phyloP scores from a whole-genome alignment of 2,329 filamentous ascomycete species.

The Colletotrichum salicis region DNA sequence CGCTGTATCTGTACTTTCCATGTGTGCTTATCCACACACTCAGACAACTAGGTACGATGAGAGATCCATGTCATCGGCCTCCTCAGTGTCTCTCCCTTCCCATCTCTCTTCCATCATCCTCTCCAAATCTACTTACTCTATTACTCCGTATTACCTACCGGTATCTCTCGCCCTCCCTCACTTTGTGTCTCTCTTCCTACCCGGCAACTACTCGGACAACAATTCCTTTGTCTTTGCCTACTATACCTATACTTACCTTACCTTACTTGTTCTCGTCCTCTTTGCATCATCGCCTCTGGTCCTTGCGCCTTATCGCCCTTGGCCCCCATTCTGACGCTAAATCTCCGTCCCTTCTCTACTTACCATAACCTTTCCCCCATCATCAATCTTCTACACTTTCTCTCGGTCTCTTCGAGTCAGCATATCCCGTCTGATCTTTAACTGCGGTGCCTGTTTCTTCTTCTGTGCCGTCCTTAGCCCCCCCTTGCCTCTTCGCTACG shows the following conservation, averaged over 20 bases:
- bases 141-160: no score
- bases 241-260: no score
- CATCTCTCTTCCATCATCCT: not conserved
- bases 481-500: constrained; percentile 16
- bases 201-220: constrained; percentile 3
- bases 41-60: not conserved
- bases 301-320: constrained; percentile 20
- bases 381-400: constrained; percentile 3
- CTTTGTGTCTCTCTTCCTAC: not conserved
- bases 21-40: not conserved
- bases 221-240: constrained; percentile 23
- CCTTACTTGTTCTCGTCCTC: constrained; percentile 8
- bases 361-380: not conserved
- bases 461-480: not conserved
- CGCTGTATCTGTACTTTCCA: not conserved
- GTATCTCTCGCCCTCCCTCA: not conserved
- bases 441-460: not conserved
- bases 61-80: constrained; percentile 31
- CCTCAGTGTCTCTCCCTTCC: constrained; percentile 5
- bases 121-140: not conserved
- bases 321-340: not conserved
- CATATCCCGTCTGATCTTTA: constrained; percentile 33
- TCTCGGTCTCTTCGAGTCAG: not conserved
- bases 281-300: constrained; percentile 29
- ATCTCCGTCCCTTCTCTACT: not conserved